phyloP scores from a whole-genome alignment of 177 flowering plant species.

The Vitis hybrid region DNA sequence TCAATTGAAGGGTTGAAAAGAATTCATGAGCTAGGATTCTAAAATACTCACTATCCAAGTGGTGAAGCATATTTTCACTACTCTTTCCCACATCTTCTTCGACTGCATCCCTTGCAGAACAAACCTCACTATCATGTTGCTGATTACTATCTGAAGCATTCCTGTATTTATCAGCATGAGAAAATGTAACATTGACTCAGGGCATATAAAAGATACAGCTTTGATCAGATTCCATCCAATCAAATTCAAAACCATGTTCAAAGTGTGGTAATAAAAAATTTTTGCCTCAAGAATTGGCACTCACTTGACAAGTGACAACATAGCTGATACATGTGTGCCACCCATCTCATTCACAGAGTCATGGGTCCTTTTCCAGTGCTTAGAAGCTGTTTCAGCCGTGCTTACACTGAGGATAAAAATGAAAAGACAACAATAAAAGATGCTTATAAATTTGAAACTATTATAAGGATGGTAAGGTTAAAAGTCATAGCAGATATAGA shows the following conservation, averaged over 20 bases:
- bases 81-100: conserved; percentile 57
- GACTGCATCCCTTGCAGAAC: conserved; percentile 54
- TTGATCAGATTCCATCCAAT: neutral
- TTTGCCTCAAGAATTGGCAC: conserved; percentile 13
- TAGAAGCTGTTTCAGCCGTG: conserved; percentile 54
- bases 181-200: too few relatives aligned
- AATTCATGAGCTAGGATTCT: neutral
- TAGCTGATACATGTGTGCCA: conserved; percentile 39
- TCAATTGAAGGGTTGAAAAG: too few relatives aligned
- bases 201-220: neutral
- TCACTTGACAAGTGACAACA: conserved; percentile 65
- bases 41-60: conserved; percentile 55
- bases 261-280: too few relatives aligned
- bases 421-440: neutral
- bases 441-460: neutral
- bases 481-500: neutral
- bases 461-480: too few relatives aligned
- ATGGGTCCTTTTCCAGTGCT: conserved; percentile 55
- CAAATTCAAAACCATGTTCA: neutral
- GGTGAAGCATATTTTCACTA: conserved; percentile 49
- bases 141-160: conserved; percentile 53
- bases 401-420: conserved; percentile 39
- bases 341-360: conserved; percentile 61
- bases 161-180: conserved; percentile 33
- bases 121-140: conserved; percentile 65